Evolutionary conservation across 192 early-diverging fungal genomes (phyloP).

Genomic region (Mortierella hygrophila): DNA sequence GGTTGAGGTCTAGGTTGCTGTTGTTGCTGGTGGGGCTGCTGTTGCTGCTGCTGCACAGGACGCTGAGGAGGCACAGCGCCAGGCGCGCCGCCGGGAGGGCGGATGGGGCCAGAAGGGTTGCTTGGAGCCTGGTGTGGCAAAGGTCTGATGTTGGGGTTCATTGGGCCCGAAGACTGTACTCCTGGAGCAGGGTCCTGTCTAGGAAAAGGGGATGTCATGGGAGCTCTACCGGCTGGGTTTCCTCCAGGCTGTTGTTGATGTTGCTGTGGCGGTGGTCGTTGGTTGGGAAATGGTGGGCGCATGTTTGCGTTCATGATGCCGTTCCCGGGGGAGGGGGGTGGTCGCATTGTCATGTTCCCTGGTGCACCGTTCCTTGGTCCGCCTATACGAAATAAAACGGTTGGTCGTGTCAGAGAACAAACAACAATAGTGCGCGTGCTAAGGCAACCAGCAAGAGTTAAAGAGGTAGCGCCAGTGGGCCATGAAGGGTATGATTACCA

Average conservation of each 20-base stretch:
- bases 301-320: conserved; percentile 3
- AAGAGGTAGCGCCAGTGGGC: background rate
- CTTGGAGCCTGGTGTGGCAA: conserved; percentile 11
- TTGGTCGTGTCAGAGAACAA: no score
- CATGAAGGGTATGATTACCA: conserved; percentile 13
- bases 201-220: conserved; percentile 41
- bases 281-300: conserved; percentile 33
- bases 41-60: conserved; percentile 34
- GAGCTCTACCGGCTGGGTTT: conserved; percentile 19
- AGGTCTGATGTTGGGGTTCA: conserved; percentile 19
- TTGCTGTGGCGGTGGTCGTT: conserved; percentile 36
- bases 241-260: conserved; percentile 8
- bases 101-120: conserved; percentile 3
- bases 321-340: conserved; percentile 26
- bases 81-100: conserved; percentile 11
- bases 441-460: background rate
- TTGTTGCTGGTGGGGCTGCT: conserved; percentile 23
- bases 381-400: conserved; percentile 1
- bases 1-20: conserved; percentile 23
- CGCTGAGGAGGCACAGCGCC: conserved; percentile 6
- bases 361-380: conserved; percentile 37
- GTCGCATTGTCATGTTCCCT: conserved; percentile 33
- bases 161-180: conserved; percentile 7
- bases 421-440: background rate
- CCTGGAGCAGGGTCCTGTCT: conserved; percentile 27